Conservation (phyloP, 2,329 filamentous ascomycete genomes). For the Macrophomina pseudophaseolina region DNA sequence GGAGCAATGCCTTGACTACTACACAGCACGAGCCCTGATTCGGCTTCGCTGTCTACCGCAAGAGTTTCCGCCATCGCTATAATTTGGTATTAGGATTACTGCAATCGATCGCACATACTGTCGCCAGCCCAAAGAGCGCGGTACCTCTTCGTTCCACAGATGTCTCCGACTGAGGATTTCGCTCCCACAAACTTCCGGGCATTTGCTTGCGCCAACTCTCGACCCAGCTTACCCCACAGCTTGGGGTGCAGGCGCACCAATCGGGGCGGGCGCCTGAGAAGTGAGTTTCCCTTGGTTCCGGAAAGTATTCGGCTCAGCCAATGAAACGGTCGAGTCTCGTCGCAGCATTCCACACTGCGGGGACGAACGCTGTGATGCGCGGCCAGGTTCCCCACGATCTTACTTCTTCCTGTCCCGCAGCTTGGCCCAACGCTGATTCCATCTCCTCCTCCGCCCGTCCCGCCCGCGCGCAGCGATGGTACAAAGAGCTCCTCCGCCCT, state of each 20-base stretch:
- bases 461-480: slow-evolving; percentile 7
- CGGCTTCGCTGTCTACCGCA: no score
- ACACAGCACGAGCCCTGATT: no score
- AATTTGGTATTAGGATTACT: no score
- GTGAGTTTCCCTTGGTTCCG: slow-evolving; percentile 13
- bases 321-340: not conserved
- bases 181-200: not conserved
- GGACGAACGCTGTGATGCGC: slow-evolving; percentile 1
- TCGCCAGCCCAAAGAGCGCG: no score
- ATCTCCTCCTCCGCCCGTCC: not conserved
- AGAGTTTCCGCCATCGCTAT: no score
- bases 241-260: not conserved
- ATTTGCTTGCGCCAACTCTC: not conserved
- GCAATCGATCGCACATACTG: no score
- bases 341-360: slow-evolving; percentile 16
- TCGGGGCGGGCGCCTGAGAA: not conserved
- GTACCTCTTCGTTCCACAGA: no score
- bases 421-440: not conserved
- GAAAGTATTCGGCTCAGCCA: not conserved
- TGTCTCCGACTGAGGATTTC: no score
- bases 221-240: slow-evolving; percentile 12
- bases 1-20: no score
- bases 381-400: slow-evolving; percentile 20
- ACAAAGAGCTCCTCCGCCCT: not conserved
- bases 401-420: not conserved